These are phyloP conservation scores for Tricholoma terreum DNA, from an alignment of 768 basidiomycete genomes.

Conservation along the genomic window DNA sequence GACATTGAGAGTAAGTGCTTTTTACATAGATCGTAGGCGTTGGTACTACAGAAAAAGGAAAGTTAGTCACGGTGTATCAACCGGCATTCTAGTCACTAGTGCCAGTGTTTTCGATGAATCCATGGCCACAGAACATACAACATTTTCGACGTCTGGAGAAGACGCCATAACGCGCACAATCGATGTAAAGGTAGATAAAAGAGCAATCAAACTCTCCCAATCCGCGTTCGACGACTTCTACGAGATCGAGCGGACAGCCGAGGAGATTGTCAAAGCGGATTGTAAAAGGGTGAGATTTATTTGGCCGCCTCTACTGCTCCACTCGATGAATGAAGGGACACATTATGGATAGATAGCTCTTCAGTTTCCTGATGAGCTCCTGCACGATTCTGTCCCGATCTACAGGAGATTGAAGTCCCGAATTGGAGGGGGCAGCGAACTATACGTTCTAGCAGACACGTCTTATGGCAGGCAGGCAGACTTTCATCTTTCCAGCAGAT, in stretches of 20 bases:
- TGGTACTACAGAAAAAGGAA: too few relatives aligned
- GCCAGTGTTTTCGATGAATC: too few relatives aligned
- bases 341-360: slow-evolving; percentile 63
- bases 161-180: slow-evolving; percentile 61
- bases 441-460: slow-evolving; percentile 77
- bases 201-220: slow-evolving; percentile 28
- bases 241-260: slow-evolving; percentile 66
- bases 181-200: slow-evolving; percentile 39
- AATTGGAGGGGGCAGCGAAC: slow-evolving; percentile 16
- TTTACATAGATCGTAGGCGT: too few relatives aligned
- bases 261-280: slow-evolving; percentile 55
- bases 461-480: slow-evolving; percentile 92
- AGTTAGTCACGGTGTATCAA: background rate
- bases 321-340: background rate
- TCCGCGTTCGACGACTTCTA: slow-evolving; percentile 63
- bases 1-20: background rate
- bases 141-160: slow-evolving; percentile 58
- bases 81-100: background rate
- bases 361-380: slow-evolving; percentile 93
- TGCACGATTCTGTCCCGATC: slow-evolving; percentile 83
- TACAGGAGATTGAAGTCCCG: slow-evolving; percentile 60
- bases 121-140: slow-evolving; percentile 24
- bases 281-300: slow-evolving; percentile 62
- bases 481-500: slow-evolving; percentile 12
- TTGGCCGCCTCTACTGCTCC: background rate